Evolutionary conservation across 257 asterid genomes (phyloP).

Genomic region (Solanum chiquidenum): DNA sequence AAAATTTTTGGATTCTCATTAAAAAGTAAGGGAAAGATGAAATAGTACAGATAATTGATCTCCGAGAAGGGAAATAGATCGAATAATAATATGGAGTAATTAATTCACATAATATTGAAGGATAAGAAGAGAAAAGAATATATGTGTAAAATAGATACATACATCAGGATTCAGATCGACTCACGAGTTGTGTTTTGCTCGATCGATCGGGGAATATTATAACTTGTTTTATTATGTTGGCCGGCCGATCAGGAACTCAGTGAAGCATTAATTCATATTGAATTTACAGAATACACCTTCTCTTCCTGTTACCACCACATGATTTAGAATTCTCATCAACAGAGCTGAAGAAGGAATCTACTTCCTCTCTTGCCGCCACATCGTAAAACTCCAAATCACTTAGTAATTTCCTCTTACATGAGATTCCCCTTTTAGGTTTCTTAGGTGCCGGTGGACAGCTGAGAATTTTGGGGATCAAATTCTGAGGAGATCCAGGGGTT

Average conservation of each 20-base stretch:
- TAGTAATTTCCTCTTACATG: slow-evolving; percentile 39
- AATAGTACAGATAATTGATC: not conserved
- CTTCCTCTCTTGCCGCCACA: slow-evolving; percentile 21
- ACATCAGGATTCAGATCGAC: not conserved
- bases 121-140: not conserved
- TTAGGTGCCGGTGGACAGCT: slow-evolving; percentile 57
- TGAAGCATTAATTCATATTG: not conserved
- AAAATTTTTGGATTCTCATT: not conserved
- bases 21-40: not conserved
- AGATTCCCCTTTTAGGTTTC: slow-evolving; percentile 24
- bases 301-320: slow-evolving; percentile 5
- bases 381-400: slow-evolving; percentile 30
- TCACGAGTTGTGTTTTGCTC: not conserved
- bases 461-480: slow-evolving; percentile 32
- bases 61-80: not conserved
- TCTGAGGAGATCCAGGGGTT: slow-evolving; percentile 37
- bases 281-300: slow-evolving; percentile 23
- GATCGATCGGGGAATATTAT: not conserved
- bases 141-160: not conserved
- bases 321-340: slow-evolving; percentile 3
- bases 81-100: not conserved
- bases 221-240: not conserved
- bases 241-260: not conserved
- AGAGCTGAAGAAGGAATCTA: slow-evolving; percentile 34
- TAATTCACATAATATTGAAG: not conserved